Conservation (phyloP, 495 filamentous ascomycete genomes). For the Pyronema omphalodes region DNA sequence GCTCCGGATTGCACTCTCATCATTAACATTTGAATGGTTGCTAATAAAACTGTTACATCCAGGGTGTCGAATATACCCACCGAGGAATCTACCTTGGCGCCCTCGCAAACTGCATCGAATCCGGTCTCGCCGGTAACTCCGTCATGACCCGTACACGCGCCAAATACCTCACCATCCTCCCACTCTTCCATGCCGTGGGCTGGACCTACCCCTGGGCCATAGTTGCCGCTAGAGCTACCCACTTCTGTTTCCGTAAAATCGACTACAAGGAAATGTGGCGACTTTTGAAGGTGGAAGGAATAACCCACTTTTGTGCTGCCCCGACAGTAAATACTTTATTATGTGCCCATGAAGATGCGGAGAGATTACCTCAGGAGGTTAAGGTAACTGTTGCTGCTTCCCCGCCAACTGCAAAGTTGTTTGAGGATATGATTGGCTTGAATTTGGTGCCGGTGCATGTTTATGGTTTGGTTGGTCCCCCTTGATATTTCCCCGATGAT, state of each 20-base stretch:
- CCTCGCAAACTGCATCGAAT: slow-evolving; percentile 73
- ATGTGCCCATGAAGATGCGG: slow-evolving; percentile 56
- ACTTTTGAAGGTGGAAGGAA: slow-evolving; percentile 58
- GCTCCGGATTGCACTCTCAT: no score
- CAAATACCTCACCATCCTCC: slow-evolving; percentile 22
- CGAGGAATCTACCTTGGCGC: slow-evolving; percentile 71
- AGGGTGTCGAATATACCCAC: slow-evolving; percentile 79
- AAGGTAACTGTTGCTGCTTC: slow-evolving; percentile 83
- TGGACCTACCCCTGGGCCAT: slow-evolving; percentile 81
- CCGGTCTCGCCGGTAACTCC: slow-evolving; percentile 37
- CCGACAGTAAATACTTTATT: slow-evolving; percentile 92
- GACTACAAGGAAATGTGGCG: slow-evolving; percentile 87
- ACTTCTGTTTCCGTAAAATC: slow-evolving; percentile 87
- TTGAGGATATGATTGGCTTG: slow-evolving; percentile 72
- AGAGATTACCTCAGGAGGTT: slow-evolving; percentile 47
- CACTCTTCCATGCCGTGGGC: slow-evolving; percentile 69
- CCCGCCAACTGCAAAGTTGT: slow-evolving; percentile 73
- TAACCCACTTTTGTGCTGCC: slow-evolving; percentile 91
- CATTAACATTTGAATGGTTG: no score
- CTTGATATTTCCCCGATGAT: no score
- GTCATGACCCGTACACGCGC: neutral
- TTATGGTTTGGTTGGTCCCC: slow-evolving; percentile 46
- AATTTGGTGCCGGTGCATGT: slow-evolving; percentile 88
- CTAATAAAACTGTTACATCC: no score
- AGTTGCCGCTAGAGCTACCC: slow-evolving; percentile 77